Evolutionary conservation across 2,329 filamentous ascomycete genomes (phyloP).

Genomic region (Sporothrix brunneoviolacea): DNA sequence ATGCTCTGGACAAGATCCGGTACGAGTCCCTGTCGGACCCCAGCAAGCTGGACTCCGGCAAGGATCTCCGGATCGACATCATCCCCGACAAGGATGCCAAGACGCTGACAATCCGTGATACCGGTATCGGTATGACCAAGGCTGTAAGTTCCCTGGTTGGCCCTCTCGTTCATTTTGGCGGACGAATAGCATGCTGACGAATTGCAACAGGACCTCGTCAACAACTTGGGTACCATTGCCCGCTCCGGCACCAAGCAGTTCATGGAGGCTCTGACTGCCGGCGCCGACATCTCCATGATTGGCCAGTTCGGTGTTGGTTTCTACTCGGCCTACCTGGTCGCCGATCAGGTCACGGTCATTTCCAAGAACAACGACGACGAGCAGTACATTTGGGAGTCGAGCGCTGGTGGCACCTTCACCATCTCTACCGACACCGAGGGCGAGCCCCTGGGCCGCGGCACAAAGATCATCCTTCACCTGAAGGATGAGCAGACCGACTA

Average conservation of each 20-base stretch:
- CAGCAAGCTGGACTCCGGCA: slow-evolving; percentile 92
- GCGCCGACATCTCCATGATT: slow-evolving; percentile 99
- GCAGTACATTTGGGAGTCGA: slow-evolving; percentile 99
- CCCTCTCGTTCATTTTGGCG: neutral
- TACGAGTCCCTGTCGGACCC: slow-evolving; percentile 97
- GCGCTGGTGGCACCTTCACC: slow-evolving; percentile 94
- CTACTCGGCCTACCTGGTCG: slow-evolving; percentile 99
- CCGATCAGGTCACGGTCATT: slow-evolving; percentile 89
- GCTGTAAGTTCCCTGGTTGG: slow-evolving; percentile 59
- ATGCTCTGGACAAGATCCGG: slow-evolving; percentile 99
- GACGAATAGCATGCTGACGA: neutral
- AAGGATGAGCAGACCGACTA: slow-evolving; percentile 99
- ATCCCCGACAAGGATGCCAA: slow-evolving; percentile 96
- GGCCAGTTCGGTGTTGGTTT: slow-evolving; percentile 99
- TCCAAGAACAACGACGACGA: slow-evolving; percentile 99
- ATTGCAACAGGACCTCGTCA: slow-evolving; percentile 74
- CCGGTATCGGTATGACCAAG: slow-evolving; percentile 99
- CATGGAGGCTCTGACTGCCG: slow-evolving; percentile 98
- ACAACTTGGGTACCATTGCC: slow-evolving; percentile 99
- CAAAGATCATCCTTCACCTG: slow-evolving; percentile 96
- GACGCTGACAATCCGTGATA: slow-evolving; percentile 95
- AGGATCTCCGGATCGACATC: slow-evolving; percentile 98
- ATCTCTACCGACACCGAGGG: slow-evolving; percentile 86
- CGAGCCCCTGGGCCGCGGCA: slow-evolving; percentile 85
- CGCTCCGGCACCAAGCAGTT: slow-evolving; percentile 99